Evolutionary conservation across 257 asterid genomes (phyloP), one percentile per base, ranked within the genome.

Genomic region (Plantago ovata): DNA sequence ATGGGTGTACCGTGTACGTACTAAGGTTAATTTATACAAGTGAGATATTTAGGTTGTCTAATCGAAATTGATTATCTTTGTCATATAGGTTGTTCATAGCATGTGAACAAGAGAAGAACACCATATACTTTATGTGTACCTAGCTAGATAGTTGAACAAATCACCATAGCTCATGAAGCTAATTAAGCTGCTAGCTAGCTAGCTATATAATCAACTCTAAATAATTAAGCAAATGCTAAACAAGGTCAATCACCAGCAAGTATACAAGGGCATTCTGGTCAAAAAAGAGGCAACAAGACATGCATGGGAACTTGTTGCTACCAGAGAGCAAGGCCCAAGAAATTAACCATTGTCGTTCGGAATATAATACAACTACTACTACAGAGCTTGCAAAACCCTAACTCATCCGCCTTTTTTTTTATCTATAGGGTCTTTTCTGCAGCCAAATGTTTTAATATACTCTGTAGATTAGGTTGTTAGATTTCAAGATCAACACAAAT

Each of bases 261-360:
- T 28, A 28, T 28, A 40, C 51, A 62, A 70, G 80, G 82, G 66
- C 57, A 70, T 46, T 49, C 66, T 14, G 73, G 90, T 75, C 68
- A 68, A 55, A 65, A 58, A 46, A 58, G 14, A 44, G 23, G 46
- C 56, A 60, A 62, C 71, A 24, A 51, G 68, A 67, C 76, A 66
- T 48, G 75, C 69, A 84, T 80, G 54, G 92, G 94, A 82, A 84
- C 94, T 84, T 82, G 88, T 68, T 68, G 70, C 79, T 28, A 39
- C 13, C 71, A 63, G 64, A 54, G 16, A 58, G 60, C 82, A 63
- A 53, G 21, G 62, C 69, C 82, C 75, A 69, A 71, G 74, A 74
- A 63, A 28, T 28, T 28, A 28, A 49, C 45, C 67, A 21, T 51
- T n/a, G 16, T 32, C 43, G 21, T 54, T 53, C 54, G 38, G 46